Evolutionary conservation across 495 filamentous ascomycete species (phyloP).

Genomic region (Aspergillus bertholletiae): DNA sequence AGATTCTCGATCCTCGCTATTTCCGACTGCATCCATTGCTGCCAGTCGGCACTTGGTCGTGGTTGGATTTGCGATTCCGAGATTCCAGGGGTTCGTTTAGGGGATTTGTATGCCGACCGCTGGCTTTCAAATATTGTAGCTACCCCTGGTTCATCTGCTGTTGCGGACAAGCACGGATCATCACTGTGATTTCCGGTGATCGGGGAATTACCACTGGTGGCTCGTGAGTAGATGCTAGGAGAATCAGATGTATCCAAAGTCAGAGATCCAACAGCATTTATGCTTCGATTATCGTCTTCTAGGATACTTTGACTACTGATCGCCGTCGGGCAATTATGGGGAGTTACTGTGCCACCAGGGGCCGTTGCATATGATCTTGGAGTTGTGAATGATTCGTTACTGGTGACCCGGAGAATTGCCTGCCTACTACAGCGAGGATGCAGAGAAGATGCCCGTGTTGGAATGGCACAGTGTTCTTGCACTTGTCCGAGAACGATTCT

Average conservation of each 20-base stretch:
- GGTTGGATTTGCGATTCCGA: not conserved
- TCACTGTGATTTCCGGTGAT: conserved; percentile 11
- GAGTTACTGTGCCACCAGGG: conserved; percentile 20
- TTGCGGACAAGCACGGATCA: conserved; percentile 9
- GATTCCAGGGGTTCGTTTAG: conserved; percentile 16
- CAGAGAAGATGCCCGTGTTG: conserved; percentile 28
- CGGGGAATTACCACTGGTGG: conserved; percentile 44
- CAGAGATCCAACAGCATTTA: not conserved
- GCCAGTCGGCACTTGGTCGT: conserved; percentile 39
- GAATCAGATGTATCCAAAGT: conserved; percentile 21
- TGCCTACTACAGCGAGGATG: conserved; percentile 27
- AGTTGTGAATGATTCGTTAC: conserved; percentile 29
- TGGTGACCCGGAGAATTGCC: conserved; percentile 31
- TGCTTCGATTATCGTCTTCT: not conserved
- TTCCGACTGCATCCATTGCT: conserved; percentile 47
- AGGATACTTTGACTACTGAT: not conserved
- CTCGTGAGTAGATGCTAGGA: conserved; percentile 56
- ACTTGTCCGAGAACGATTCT: conserved; percentile 30
- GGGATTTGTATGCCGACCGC: conserved; percentile 36
- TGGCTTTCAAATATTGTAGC: conserved; percentile 45
- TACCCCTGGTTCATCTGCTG: conserved; percentile 29
- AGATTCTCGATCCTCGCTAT: conserved; percentile 35
- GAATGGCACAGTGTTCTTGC: conserved; percentile 28
- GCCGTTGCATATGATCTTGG: conserved; percentile 30
- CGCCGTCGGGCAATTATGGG: conserved; percentile 6